These are phyloP conservation scores for Gryganskiella cystojenkinii DNA, from an alignment of 192 early-diverging fungal species.

Conservation along the genomic window DNA sequence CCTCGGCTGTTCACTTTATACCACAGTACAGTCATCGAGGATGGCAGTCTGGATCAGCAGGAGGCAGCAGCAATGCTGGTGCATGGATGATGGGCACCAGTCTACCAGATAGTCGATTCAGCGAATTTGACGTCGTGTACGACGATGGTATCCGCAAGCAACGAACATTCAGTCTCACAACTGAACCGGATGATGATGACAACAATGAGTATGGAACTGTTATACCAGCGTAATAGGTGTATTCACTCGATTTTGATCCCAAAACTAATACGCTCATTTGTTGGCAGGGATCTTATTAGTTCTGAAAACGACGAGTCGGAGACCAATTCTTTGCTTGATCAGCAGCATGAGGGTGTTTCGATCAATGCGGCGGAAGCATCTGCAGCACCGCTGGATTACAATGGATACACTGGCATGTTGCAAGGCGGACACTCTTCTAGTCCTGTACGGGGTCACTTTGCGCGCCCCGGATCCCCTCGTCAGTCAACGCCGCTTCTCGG, in stretches of 20 bases:
- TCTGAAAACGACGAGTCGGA: conserved; percentile 21
- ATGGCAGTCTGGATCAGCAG: not conserved
- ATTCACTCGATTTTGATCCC: not conserved
- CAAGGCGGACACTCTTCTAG: too few relatives aligned
- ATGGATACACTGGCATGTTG: too few relatives aligned
- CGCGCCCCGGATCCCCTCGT: too few relatives aligned
- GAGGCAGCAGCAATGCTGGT: conserved; percentile 7
- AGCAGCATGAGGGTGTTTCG: conserved; percentile 2
- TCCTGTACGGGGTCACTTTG: too few relatives aligned
- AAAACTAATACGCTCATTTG: too few relatives aligned
- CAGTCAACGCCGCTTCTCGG: too few relatives aligned
- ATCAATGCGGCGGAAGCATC: too few relatives aligned
- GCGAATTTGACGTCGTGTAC: conserved; percentile 51
- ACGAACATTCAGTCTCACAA: conserved; percentile 45
- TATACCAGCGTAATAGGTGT: not conserved
- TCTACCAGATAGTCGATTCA: conserved; percentile 39
- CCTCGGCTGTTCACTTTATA: conserved; percentile 25
- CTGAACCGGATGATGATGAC: conserved; percentile 10
- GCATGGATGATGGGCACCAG: conserved; percentile 36
- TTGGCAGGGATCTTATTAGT: not conserved
- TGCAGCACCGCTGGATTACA: too few relatives aligned
- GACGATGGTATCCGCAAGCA: conserved; percentile 52
- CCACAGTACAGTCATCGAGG: conserved; percentile 10
- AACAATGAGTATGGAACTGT: conserved; percentile 32
- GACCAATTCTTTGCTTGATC: conserved; percentile 17